phyloP scores from a whole-genome alignment of 2,329 filamentous ascomycete genomes.

The Davidsoniella virescens region DNA sequence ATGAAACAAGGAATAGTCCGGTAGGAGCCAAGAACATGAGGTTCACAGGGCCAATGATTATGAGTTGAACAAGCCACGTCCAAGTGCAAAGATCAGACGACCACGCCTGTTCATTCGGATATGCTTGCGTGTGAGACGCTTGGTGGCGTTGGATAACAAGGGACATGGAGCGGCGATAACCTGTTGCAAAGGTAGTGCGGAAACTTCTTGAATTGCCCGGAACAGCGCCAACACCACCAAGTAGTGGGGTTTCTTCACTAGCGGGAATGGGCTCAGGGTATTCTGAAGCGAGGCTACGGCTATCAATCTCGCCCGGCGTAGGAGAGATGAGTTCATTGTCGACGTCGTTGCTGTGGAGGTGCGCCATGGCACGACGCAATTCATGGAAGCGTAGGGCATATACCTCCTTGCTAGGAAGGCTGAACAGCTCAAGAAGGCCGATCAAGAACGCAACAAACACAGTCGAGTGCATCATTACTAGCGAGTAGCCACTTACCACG shows the following conservation, averaged over 20 bases:
- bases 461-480: slow-evolving; percentile 64
- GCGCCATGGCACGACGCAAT: slow-evolving; percentile 18
- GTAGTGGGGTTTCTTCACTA: slow-evolving; percentile 35
- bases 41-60: slow-evolving; percentile 62
- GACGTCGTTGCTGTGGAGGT: neutral
- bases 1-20: slow-evolving; percentile 53
- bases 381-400: slow-evolving; percentile 46
- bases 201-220: slow-evolving; percentile 16
- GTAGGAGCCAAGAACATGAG: slow-evolving; percentile 65
- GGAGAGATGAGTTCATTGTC: slow-evolving; percentile 17
- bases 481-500: slow-evolving; percentile 61
- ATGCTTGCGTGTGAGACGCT: slow-evolving; percentile 25
- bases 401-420: slow-evolving; percentile 52
- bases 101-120: slow-evolving; percentile 70
- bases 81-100: slow-evolving; percentile 61
- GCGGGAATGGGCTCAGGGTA: slow-evolving; percentile 4
- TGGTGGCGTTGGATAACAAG: slow-evolving; percentile 21
- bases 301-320: slow-evolving; percentile 18
- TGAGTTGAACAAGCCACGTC: slow-evolving; percentile 77
- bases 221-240: slow-evolving; percentile 14
- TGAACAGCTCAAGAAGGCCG: slow-evolving; percentile 65
- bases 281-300: slow-evolving; percentile 8
- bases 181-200: slow-evolving; percentile 37
- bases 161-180: slow-evolving; percentile 34
- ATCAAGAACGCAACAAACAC: slow-evolving; percentile 60